Percentiles rank a stretch among this genome's conserved stretches.
Evolutionary conservation across 1,284 basidiomycete genomes (phyloP).

Genomic region (Sanguinoderma infundibulare): DNA sequence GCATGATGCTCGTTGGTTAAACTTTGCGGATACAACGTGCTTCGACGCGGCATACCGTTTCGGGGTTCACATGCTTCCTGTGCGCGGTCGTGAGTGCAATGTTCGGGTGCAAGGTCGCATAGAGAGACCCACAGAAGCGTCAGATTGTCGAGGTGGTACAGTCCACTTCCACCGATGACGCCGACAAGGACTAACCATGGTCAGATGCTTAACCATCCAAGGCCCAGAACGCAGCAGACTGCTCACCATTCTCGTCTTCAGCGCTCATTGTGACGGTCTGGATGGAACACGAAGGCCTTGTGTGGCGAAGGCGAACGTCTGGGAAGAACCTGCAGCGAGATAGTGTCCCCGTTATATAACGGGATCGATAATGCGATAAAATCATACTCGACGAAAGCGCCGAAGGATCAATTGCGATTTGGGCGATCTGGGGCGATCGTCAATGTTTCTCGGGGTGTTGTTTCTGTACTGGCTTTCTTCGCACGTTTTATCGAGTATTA

Average conservation of each 20-base stretch:
- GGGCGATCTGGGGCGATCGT: background rate
- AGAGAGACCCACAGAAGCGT: conserved; percentile 71
- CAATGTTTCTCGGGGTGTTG: background rate
- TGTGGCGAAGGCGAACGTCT: background rate
- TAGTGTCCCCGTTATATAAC: background rate
- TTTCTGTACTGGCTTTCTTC: no score
- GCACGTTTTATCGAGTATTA: no score
- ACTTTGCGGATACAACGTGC: no score
- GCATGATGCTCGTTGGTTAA: background rate
- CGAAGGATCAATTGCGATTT: background rate
- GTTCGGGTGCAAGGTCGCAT: background rate
- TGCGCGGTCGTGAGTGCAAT: background rate
- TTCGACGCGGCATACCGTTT: conserved; percentile 48
- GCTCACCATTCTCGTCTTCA: conserved; percentile 7
- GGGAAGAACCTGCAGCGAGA: background rate
- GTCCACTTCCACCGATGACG: conserved; percentile 84
- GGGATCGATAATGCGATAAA: background rate
- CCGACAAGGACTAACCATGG: conserved; percentile 68
- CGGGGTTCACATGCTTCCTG: conserved; percentile 73
- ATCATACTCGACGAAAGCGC: background rate
- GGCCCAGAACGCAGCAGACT: background rate
- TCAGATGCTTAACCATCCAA: background rate
- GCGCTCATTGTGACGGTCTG: background rate
- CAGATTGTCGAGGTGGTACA: conserved; percentile 91
- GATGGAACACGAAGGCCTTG: background rate